Conservation (phyloP, 352 stramenopile genomes). For the Thraustochytrium sp. region DNA sequence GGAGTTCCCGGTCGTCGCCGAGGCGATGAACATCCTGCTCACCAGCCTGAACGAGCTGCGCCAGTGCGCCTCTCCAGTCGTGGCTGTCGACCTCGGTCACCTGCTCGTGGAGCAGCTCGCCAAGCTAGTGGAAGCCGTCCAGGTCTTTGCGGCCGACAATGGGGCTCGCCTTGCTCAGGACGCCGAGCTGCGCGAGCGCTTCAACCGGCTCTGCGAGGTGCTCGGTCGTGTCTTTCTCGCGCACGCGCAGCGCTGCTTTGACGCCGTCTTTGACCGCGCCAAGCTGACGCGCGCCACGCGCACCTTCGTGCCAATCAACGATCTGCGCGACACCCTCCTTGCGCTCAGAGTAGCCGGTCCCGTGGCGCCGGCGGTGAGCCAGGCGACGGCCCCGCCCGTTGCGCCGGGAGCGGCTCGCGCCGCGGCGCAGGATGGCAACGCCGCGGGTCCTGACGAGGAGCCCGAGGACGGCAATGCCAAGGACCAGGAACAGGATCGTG, state of each 20-base stretch:
- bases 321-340: neutral
- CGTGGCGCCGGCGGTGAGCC: no score
- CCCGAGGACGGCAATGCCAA: neutral
- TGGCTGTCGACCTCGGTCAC: neutral
- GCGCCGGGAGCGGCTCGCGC: no score
- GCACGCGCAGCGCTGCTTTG: constrained; percentile 8
- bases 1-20: constrained; percentile 71
- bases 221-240: neutral
- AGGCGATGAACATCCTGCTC: constrained; percentile 72
- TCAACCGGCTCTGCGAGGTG: neutral
- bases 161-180: neutral
- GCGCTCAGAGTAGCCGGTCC: neutral
- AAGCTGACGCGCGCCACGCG: neutral
- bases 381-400: neutral
- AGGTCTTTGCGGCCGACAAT: neutral
- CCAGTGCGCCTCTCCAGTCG: constrained; percentile 19
- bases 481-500: neutral
- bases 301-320: neutral
- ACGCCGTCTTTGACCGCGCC: constrained; percentile 3
- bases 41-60: constrained; percentile 69
- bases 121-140: neutral
- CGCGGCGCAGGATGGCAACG: no score
- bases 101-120: neutral
- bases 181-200: neutral
- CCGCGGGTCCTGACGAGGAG: no score